Conservation (phyloP, 2,329 filamentous ascomycete genomes). For the Aureobasidium melanogenum region DNA sequence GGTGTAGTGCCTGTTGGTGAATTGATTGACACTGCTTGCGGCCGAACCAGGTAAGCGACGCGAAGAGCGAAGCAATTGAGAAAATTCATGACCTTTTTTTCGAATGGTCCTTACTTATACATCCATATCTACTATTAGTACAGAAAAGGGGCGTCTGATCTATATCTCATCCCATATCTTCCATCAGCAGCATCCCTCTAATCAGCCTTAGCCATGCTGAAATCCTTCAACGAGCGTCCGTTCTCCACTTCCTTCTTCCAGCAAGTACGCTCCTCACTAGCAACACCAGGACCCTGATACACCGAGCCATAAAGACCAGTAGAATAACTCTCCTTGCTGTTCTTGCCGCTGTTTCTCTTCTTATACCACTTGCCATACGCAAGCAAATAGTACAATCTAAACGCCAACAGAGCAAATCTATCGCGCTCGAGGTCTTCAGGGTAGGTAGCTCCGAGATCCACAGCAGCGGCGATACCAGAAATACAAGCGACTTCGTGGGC, state of each 20-base stretch:
- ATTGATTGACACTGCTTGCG: too few species aligned
- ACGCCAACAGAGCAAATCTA: slow-evolving; percentile 51
- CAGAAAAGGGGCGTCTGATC: too few species aligned
- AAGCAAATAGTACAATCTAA: slow-evolving; percentile 53
- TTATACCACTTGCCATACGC: slow-evolving; percentile 55
- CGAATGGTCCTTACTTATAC: too few species aligned
- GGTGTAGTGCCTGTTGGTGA: too few species aligned
- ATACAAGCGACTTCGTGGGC: slow-evolving; percentile 64
- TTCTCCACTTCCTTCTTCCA: slow-evolving; percentile 42
- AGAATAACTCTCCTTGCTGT: slow-evolving; percentile 47
- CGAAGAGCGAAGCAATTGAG: too few species aligned
- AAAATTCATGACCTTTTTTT: too few species aligned
- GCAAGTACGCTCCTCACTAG: slow-evolving; percentile 42
- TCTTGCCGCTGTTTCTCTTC: slow-evolving; percentile 29
- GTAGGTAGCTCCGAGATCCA: slow-evolving; percentile 58
- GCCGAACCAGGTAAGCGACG: too few species aligned
- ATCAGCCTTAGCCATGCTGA: slow-evolving; percentile 7
- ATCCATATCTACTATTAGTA: too few species aligned
- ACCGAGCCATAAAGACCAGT: slow-evolving; percentile 50
- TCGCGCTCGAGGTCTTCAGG: slow-evolving; percentile 54
- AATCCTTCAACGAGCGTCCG: slow-evolving; percentile 24
- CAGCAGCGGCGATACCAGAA: slow-evolving; percentile 61
- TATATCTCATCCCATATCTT: too few species aligned
- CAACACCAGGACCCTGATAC: slow-evolving; percentile 51
- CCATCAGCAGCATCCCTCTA: not conserved